These are phyloP conservation scores for Zygosaccharomyces bailii DNA, from an alignment of 805 yeast species.

Conservation along the genomic window DNA sequence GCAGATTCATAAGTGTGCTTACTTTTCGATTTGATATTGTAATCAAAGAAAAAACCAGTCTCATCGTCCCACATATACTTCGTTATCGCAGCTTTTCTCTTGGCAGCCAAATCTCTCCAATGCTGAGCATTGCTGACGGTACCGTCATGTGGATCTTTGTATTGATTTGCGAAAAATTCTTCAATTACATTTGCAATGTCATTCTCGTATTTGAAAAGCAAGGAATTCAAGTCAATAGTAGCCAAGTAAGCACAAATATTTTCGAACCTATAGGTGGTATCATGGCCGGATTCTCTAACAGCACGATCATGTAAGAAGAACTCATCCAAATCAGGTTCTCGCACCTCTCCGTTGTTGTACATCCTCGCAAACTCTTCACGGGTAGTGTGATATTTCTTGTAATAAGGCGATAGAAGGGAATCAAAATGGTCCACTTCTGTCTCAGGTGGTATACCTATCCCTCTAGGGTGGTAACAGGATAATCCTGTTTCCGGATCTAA, in stretches of 20 bases:
- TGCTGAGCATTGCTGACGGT: constrained; percentile 42
- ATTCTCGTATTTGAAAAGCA: constrained; percentile 82
- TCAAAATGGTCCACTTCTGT: constrained; percentile 88
- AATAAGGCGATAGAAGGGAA: constrained; percentile 63
- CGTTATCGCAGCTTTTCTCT: constrained; percentile 53
- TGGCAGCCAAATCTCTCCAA: constrained; percentile 63
- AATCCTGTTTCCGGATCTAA: constrained; percentile 69
- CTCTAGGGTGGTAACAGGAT: constrained; percentile 87
- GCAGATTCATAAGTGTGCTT: constrained; percentile 77
- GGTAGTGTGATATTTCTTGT: constrained; percentile 54
- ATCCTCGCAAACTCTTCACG: constrained; percentile 61
- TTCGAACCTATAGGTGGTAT: constrained; percentile 85
- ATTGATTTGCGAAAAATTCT: constrained; percentile 49
- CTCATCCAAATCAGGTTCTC: constrained; percentile 81
- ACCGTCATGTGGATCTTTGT: constrained; percentile 40
- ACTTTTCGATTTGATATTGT: constrained; percentile 54
- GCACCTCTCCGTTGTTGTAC: constrained; percentile 63
- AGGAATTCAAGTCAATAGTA: constrained; percentile 82
- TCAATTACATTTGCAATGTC: constrained; percentile 72
- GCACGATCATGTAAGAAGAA: constrained; percentile 91
- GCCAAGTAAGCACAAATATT: constrained; percentile 87
- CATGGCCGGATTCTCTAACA: constrained; percentile 95
- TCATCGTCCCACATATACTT: constrained; percentile 81
- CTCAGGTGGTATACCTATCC: constrained; percentile 94
- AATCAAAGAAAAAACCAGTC: constrained; percentile 78